Conservation (phyloP, 345 rosid species). For the Salix dunnii region DNA sequence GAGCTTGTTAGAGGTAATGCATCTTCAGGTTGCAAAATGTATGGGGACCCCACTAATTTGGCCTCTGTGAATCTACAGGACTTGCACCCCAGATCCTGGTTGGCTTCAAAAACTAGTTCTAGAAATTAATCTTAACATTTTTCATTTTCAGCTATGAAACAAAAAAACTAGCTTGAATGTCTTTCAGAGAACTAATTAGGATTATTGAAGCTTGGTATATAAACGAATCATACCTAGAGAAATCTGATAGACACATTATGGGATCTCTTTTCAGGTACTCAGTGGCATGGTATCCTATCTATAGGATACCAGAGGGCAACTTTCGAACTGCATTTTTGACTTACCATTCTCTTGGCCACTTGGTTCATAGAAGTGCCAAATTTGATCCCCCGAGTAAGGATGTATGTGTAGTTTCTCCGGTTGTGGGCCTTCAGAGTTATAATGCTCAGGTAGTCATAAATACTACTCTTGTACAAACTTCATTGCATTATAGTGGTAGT, state of each 20-base stretch:
- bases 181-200: background rate
- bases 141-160: background rate
- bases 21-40: slow-evolving; percentile 30
- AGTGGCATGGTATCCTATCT: slow-evolving; percentile 68
- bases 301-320: slow-evolving; percentile 58
- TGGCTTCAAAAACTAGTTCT: slow-evolving; percentile 13
- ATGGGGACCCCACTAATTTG: slow-evolving; percentile 42
- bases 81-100: slow-evolving; percentile 60
- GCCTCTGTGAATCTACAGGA: slow-evolving; percentile 35
- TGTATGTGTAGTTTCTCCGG: slow-evolving; percentile 37
- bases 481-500: background rate
- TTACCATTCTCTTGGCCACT: slow-evolving; percentile 54
- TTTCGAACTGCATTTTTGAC: slow-evolving; percentile 61
- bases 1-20: slow-evolving; percentile 35
- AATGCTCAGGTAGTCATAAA: slow-evolving; percentile 47
- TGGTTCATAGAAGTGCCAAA: slow-evolving; percentile 27
- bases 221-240: background rate
- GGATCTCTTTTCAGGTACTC: slow-evolving; percentile 46
- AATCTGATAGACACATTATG: background rate
- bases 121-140: background rate
- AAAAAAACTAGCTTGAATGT: background rate
- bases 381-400: slow-evolving; percentile 19
- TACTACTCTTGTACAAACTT: background rate
- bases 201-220: background rate
- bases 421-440: slow-evolving; percentile 57